Evolutionary conservation across 768 basidiomycete genomes (phyloP).

Genomic region (Russula lepida): DNA sequence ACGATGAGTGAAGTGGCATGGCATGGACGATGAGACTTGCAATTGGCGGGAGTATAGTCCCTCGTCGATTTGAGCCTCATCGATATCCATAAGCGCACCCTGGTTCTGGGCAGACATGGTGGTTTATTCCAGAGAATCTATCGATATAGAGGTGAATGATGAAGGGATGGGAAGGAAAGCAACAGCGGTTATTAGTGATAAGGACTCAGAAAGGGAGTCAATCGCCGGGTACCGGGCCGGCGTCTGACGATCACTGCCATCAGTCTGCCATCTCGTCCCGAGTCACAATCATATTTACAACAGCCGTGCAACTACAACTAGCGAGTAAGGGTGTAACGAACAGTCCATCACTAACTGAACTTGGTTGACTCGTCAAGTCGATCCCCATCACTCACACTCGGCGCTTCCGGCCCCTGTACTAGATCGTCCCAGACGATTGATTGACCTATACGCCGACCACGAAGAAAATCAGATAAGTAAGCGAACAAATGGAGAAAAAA

Average conservation of each 20-base stretch:
- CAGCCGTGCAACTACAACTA: neutral
- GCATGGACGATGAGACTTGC: slow-evolving; percentile 39
- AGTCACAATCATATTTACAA: slow-evolving; percentile 5
- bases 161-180: neutral
- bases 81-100: slow-evolving; percentile 66
- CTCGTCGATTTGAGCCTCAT: slow-evolving; percentile 85
- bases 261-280: no score
- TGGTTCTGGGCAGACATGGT: slow-evolving; percentile 34
- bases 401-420: neutral
- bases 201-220: neutral
- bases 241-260: neutral
- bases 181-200: neutral
- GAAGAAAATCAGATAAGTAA: neutral
- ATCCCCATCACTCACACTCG: neutral
- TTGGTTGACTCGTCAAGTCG: neutral
- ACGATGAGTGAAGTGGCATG: slow-evolving; percentile 15
- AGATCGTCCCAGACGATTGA: no score
- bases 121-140: slow-evolving; percentile 5
- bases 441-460: neutral
- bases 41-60: slow-evolving; percentile 90
- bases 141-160: neutral
- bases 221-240: neutral
- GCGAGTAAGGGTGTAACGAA: neutral
- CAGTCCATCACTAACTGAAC: neutral
- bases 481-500: neutral